Percentiles rank a stretch among this genome's conserved stretches.
These are phyloP conservation scores for Podospora anserina DNA, from an alignment of 495 filamentous ascomycete genomes.

Conservation along the genomic window DNA sequence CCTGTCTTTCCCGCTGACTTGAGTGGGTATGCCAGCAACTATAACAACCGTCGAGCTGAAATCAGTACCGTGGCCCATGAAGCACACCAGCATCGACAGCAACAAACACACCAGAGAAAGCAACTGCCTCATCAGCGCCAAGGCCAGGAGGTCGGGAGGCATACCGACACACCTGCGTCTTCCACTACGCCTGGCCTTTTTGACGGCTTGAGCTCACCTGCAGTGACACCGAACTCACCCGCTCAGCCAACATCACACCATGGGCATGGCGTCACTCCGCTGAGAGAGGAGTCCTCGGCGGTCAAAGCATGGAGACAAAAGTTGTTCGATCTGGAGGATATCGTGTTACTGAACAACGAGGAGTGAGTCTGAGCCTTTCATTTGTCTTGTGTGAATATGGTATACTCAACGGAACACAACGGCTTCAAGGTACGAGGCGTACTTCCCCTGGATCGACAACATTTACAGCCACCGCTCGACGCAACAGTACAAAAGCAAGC, in stretches of 20 bases:
- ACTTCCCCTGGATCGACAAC: conserved; percentile 89
- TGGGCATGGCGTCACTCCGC: background rate
- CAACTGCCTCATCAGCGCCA: conserved; percentile 34
- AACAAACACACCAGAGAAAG: conserved; percentile 21
- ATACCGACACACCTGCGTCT: background rate
- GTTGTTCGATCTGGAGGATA: conserved; percentile 74
- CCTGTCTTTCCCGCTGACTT: background rate
- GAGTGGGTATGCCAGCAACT: background rate
- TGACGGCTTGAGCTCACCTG: background rate
- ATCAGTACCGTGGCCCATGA: background rate
- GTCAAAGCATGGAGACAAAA: conserved; percentile 63
- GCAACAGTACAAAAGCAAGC: conserved; percentile 79
- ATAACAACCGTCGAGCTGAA: background rate
- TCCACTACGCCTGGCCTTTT: background rate
- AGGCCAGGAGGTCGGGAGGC: conserved; percentile 16
- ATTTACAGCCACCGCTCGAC: conserved; percentile 89
- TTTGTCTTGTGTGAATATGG: background rate
- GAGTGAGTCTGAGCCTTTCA: conserved; percentile 54
- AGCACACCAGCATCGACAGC: conserved; percentile 14
- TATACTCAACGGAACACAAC: conserved; percentile 7
- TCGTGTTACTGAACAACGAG: conserved; percentile 71
- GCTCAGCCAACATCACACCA: background rate
- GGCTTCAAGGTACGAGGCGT: conserved; percentile 68
- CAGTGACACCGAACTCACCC: background rate
- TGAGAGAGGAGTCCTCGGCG: background rate